Conservation (phyloP, 495 filamentous ascomycete species). For the Xylaria flabelliformis region DNA sequence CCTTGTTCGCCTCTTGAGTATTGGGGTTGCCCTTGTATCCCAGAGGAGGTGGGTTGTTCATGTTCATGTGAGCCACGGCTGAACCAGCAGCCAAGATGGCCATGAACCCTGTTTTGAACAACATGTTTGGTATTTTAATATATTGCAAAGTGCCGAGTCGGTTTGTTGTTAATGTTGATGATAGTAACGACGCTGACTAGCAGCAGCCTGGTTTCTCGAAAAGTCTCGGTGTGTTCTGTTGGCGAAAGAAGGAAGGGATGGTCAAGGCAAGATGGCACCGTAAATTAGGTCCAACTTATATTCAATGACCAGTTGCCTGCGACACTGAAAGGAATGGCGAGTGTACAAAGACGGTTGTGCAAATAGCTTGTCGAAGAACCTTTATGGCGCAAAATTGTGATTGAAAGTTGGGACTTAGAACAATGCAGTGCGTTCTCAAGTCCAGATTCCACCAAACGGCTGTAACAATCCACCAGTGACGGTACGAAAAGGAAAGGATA, state of each 20-base stretch:
- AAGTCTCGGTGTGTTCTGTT: neutral
- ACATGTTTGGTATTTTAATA: conserved; percentile 39
- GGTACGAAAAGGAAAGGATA: conserved; percentile 26
- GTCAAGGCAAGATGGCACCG: neutral
- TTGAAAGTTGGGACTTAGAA: conserved; percentile 13
- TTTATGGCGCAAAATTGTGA: conserved; percentile 19
- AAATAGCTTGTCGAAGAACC: neutral
- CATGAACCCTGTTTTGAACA: conserved; percentile 40
- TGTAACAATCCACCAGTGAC: conserved; percentile 27
- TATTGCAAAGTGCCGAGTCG: neutral
- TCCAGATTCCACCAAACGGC: conserved; percentile 34
- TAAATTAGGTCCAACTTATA: conserved; percentile 24
- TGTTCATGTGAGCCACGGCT: conserved; percentile 64
- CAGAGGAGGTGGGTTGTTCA: conserved; percentile 63
- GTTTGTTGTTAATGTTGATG: neutral
- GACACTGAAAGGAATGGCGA: conserved; percentile 23
- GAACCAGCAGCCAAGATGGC: conserved; percentile 45
- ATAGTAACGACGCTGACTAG: conserved; percentile 6
- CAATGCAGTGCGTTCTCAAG: conserved; percentile 23
- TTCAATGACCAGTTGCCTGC: neutral
- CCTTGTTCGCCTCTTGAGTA: conserved; percentile 45
- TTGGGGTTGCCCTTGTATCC: conserved; percentile 59
- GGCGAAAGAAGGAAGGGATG: conserved; percentile 12
- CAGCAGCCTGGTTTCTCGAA: conserved; percentile 3
- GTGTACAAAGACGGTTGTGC: conserved; percentile 22